Conservation (phyloP, 495 filamentous ascomycete genomes). For the Hypoxylon subgilvum region DNA sequence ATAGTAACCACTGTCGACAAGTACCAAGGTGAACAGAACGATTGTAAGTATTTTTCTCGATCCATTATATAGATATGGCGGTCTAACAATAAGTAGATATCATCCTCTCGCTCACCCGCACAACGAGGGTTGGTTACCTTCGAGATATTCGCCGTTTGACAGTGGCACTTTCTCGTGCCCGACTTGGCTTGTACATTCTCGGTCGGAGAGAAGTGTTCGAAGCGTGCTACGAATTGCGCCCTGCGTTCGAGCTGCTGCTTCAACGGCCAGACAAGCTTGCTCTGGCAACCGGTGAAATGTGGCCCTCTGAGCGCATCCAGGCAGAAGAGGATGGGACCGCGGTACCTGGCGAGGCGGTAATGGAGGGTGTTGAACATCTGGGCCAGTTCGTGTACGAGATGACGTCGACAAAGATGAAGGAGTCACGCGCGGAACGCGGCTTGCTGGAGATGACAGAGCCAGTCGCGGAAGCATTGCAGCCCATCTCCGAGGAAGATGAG, state of each 20-base stretch:
- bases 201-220: constrained; percentile 90
- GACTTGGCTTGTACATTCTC: constrained; percentile 90
- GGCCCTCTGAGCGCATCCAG: constrained; percentile 67
- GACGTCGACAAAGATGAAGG: constrained; percentile 78
- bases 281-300: constrained; percentile 85
- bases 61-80: constrained; percentile 11
- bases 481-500: constrained; percentile 49
- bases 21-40: constrained; percentile 99
- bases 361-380: constrained; percentile 92
- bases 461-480: constrained; percentile 16
- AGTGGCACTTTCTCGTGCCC: constrained; percentile 92
- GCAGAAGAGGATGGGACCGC: constrained; percentile 62
- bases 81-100: constrained; percentile 66
- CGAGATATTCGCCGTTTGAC: constrained; percentile 93
- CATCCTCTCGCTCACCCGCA: constrained; percentile 89
- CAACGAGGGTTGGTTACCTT: constrained; percentile 88
- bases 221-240: constrained; percentile 81
- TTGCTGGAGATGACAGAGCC: constrained; percentile 33
- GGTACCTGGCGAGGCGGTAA: constrained; percentile 61
- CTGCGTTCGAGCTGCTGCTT: constrained; percentile 78
- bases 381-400: constrained; percentile 98
- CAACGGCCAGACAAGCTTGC: constrained; percentile 77
- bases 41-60: constrained; percentile 69
- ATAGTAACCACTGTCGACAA: constrained; percentile 95
- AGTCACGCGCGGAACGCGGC: constrained; percentile 53